Base-by-base conservation (phyloP, 2,329 filamentous ascomycete species). In the Ciborinia camelliae region DNA sequence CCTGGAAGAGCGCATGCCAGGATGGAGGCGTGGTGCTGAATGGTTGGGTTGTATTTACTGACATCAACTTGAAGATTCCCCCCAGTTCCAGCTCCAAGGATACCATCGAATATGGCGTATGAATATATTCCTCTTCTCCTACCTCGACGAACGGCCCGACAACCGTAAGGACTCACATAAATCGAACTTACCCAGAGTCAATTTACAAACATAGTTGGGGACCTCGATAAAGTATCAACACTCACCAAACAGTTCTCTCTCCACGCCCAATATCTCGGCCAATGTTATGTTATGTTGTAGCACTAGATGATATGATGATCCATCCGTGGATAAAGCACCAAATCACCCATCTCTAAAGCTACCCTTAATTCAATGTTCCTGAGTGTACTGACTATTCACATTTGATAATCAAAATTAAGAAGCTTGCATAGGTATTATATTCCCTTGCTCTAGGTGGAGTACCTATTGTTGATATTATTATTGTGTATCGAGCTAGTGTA, bases 271-370 rank as follows among this genome's bases (percentile, higher is more conserved):
- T 28, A 69, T 69, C 53, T 63, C 60, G 2, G 71, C 66, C 41
- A 73, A 45, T 37, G 43, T n/a, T n/a, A n/a, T n/a, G n/a, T n/a
- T n/a, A n/a, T n/a, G n/a, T 47, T 28, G 32, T 63, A 35, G 69
- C 71, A 12, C 66, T 65, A 37, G 63, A 65, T 14, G 57, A 52
- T n/a, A 65, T 14, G 57, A 52, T n/a, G 63, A 64, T 15, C 66
- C 67, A 68, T 73, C 68, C 10, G 37, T 23, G 9, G 70, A 69
- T 39, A 72, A 55, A 23, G 32, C 62, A 62, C 72, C 70, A 62
- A 72, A 69, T 28, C 66, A 20, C 71, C 70, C 69, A 72, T 71
- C 47, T 71, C 70, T 18, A 72, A 52, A 32, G 71, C 48, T 7
- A 66, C 51, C 62, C 70, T 65, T 15, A 71, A 32, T 12, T 65